Evolutionary conservation across 2,329 filamentous ascomycete genomes (phyloP).

Genomic region (Exophiala xenobiotica): DNA sequence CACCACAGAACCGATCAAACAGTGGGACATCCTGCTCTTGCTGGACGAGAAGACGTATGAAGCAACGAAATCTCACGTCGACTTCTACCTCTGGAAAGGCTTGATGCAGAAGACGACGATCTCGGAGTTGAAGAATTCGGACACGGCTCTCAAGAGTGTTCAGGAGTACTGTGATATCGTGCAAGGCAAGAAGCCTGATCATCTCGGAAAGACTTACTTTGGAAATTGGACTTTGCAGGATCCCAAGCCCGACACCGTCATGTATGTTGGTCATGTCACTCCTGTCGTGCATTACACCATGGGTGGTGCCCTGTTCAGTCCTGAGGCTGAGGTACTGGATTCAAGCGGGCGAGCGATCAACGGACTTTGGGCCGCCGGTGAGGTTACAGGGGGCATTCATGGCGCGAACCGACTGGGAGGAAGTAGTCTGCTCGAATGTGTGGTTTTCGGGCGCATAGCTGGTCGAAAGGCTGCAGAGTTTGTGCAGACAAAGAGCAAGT

Average conservation of each 20-base stretch:
- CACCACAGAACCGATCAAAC: conserved; percentile 38
- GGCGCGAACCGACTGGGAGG: conserved; percentile 63
- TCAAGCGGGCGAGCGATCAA: conserved; percentile 46
- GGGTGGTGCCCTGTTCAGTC: conserved; percentile 61
- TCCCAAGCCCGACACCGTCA: conserved; percentile 50
- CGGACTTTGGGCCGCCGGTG: conserved; percentile 63
- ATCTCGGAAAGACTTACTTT: conserved; percentile 52
- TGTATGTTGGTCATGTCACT: conserved; percentile 61
- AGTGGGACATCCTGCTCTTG: conserved; percentile 61
- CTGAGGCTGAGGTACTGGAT: conserved; percentile 52
- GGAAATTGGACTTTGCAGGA: conserved; percentile 57
- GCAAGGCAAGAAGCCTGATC: conserved; percentile 41
- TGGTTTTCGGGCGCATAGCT: conserved; percentile 61
- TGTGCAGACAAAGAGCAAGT: conserved; percentile 1
- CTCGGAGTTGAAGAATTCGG: conserved; percentile 44
- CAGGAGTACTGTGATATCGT: conserved; percentile 52
- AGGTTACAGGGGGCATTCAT: conserved; percentile 64
- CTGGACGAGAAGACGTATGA: conserved; percentile 59
- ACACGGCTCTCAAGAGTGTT: conserved; percentile 44
- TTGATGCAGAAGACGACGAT: conserved; percentile 59
- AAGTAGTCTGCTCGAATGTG: conserved; percentile 62
- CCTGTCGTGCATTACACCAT: conserved; percentile 67
- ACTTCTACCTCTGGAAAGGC: conserved; percentile 64
- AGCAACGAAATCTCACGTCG: conserved; percentile 55
- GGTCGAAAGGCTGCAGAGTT: conserved; percentile 48